Conservation (phyloP, 2,329 filamentous ascomycete genomes). For the Penicillium sp. region DNA sequence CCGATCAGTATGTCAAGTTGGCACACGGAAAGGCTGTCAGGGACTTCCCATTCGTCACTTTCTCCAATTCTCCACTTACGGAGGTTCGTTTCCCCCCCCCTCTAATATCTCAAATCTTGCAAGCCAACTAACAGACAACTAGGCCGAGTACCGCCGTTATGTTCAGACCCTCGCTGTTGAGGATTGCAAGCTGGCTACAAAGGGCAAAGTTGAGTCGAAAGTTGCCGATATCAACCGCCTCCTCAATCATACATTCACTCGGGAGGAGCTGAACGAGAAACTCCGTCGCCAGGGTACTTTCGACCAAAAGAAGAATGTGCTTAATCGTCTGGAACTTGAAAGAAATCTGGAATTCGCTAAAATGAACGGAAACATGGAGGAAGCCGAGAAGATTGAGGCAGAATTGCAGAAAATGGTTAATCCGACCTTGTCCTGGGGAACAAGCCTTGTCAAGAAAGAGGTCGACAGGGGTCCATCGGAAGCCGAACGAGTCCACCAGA, state of each 20-base stretch:
- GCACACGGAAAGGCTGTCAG: conserved; percentile 80
- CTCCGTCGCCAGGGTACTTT: conserved; percentile 69
- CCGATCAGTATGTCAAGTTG: conserved; percentile 79
- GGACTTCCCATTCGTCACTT: conserved; percentile 85
- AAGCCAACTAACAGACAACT: conserved; percentile 5
- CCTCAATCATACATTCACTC: conserved; percentile 77
- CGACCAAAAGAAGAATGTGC: conserved; percentile 64
- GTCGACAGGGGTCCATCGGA: conserved; percentile 57
- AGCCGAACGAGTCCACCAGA: conserved; percentile 76
- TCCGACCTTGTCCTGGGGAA: conserved; percentile 72
- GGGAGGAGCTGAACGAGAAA: conserved; percentile 77
- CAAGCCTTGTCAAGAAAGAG: conserved; percentile 61
- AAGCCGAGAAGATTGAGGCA: conserved; percentile 49
- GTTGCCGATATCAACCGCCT: conserved; percentile 77
- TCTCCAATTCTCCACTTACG: conserved; percentile 82
- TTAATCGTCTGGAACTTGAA: conserved; percentile 67
- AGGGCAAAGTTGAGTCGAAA: conserved; percentile 66
- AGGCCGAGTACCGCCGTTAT: conserved; percentile 80
- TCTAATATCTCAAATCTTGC: not conserved
- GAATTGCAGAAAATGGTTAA: conserved; percentile 48
- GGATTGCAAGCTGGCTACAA: conserved; percentile 71
- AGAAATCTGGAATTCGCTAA: conserved; percentile 67
- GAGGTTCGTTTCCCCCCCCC: conserved; percentile 57
- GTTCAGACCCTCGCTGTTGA: conserved; percentile 72
- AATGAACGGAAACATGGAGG: conserved; percentile 62